Evolutionary conservation across 192 early-diverging fungal genomes (phyloP), one percentile per base, ranked within the genome.

Genomic region (Chytriomyces hyalinus): DNA sequence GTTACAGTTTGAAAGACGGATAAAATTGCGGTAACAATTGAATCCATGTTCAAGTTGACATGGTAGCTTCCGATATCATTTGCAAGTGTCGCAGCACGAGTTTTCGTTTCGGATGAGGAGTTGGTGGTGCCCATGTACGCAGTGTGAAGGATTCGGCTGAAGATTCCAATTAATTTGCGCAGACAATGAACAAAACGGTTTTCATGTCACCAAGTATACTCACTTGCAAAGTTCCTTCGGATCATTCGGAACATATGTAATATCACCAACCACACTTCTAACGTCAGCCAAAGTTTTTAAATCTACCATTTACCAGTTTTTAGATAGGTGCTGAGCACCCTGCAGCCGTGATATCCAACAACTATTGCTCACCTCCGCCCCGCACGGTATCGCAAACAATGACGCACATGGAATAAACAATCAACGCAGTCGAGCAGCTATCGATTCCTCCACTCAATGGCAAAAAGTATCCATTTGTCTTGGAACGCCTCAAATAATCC

Each of bases 371-470:
- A 86, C 90, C 87, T 66, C 91, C 91, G 48, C 88, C 77, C 61
- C 67, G 60, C n/a, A 88, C 88, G 6, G 91, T 88, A 36, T 92
- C 81, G 50, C 89, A 90, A 6, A 96, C 94, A 47, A 95, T 77
- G 20, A 91, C 84, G 82, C 95, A 93, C 96, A 97, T 97, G 7
- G 96, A 97, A 57, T 88, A 90, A 20, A 96, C 94, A 78, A 99
- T 94, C 8, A 94, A 81, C 17, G 85, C 7, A 88, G 95, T 13
- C 87, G 94, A 36, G 80, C 97, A 99, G 78, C 94, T 96, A 79
- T 99, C 97, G 26, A 99, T 93, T n/a, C 97, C 97, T 62, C 97
- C 97, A 80, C 94, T 96, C 53, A 99, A 83, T 17, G 97, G 97
- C 65, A 99, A 83, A 76, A 99, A 99, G 86, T 91, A 98, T 0